These are phyloP conservation scores for Cercospora zeina DNA, from an alignment of 2,329 filamentous ascomycete species.

Conservation along the genomic window DNA sequence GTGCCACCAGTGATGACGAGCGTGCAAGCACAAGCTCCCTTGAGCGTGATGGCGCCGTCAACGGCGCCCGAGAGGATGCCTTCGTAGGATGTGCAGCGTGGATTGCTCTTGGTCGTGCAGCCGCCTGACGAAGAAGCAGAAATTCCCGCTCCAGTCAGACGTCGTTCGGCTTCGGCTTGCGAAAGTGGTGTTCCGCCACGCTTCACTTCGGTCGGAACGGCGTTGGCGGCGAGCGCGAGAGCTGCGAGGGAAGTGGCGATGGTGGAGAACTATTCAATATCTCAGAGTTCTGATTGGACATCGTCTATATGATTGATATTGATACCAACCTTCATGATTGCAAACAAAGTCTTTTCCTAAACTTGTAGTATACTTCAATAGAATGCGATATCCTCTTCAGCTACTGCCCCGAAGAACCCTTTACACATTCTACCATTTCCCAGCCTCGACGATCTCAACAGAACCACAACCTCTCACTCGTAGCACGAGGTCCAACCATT, in stretches of 20 bases:
- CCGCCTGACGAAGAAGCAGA: conserved; percentile 15
- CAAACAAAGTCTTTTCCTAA: not conserved
- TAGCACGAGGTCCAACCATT: not conserved
- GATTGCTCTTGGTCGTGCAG: conserved; percentile 17
- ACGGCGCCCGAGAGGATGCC: conserved; percentile 20
- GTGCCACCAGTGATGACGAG: conserved; percentile 16
- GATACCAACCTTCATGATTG: conserved; percentile 9
- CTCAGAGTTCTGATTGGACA: not conserved
- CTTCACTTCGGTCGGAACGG: conserved; percentile 4
- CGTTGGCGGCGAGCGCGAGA: conserved; percentile 4
- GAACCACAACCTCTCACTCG: conserved; percentile 7
- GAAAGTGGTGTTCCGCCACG: conserved; percentile 12
- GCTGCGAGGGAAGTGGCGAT: conserved; percentile 4
- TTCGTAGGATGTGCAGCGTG: conserved; percentile 15
- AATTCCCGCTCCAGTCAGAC: conserved; percentile 6
- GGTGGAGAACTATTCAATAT: not conserved
- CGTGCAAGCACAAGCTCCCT: conserved; percentile 10
- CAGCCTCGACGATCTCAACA: not conserved
- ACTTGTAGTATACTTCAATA: not conserved
- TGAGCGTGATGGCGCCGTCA: conserved; percentile 18
- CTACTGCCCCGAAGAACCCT: not conserved
- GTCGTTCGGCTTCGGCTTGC: conserved; percentile 12
- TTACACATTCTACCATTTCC: not conserved
- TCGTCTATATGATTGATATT: not conserved
- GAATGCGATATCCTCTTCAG: not conserved